A percentile compares a stretch with the other conserved stretches of the same genome.
Conservation (phyloP, 2,329 filamentous ascomycete genomes). For the Talaromyces atroroseus region DNA sequence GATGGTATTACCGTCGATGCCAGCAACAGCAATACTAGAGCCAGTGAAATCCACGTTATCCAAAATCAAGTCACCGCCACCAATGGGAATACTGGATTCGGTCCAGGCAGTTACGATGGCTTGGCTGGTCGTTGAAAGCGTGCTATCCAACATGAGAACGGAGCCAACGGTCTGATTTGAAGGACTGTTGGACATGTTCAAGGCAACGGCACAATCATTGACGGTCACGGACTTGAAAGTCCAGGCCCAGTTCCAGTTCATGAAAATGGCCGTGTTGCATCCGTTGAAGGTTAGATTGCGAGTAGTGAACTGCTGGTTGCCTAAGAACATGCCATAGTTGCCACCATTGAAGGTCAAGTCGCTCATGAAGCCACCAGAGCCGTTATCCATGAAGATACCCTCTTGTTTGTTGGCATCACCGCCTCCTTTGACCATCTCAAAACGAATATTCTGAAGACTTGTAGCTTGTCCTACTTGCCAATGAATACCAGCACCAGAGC, state of each 20-base stretch:
- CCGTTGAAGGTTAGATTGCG: conserved; percentile 77
- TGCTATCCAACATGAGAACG: conserved; percentile 74
- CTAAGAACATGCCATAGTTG: conserved; percentile 69
- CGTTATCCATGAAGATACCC: conserved; percentile 81
- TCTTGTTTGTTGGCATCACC: conserved; percentile 62
- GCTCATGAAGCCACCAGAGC: conserved; percentile 76
- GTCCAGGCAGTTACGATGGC: conserved; percentile 74
- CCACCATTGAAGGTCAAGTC: conserved; percentile 82
- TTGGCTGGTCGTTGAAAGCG: conserved; percentile 66
- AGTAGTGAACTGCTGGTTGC: conserved; percentile 82
- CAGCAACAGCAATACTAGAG: conserved; percentile 62
- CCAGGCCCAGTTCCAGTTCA: conserved; percentile 93
- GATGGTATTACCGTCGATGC: conserved; percentile 52
- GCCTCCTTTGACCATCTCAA: conserved; percentile 68
- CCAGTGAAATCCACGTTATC: conserved; percentile 84
- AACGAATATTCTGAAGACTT: conserved; percentile 72
- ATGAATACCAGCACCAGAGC: conserved; percentile 65
- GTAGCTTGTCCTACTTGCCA: conserved; percentile 85
- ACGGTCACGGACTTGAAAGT: conserved; percentile 70
- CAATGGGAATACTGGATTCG: conserved; percentile 54
- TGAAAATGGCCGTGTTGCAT: conserved; percentile 76
- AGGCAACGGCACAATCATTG: conserved; percentile 66
- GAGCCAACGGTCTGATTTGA: conserved; percentile 74
- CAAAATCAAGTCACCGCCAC: conserved; percentile 75
- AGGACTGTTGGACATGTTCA: conserved; percentile 69